Evolutionary conservation across 257 asterid genomes (phyloP), one percentile per base, ranked within the genome.

Genomic region (Fraxinus cuspidata): DNA sequence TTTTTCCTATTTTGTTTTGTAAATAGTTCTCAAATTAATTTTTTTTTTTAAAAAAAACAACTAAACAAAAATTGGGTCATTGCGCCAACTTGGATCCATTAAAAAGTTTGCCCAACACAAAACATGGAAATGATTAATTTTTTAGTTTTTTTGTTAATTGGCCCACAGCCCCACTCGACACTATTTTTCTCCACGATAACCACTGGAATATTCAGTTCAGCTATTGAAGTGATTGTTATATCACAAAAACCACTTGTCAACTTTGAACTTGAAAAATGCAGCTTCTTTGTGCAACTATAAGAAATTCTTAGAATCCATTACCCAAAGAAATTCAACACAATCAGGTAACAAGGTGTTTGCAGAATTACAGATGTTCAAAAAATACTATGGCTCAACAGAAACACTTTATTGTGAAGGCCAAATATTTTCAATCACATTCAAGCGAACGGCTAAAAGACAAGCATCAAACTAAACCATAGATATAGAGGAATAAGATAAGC

Each of bases 341-440:
- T 58, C 66, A 23, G 6, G 13, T 58, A 58, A n/a, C 28, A 58
- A 0, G 65, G 28, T 56, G 27, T 56, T 56, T 2, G 9, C 65
- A 18, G 27, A n/a, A 18, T 21, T n/a, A 56, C 25, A 19, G 27
- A 1, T 7, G 28, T 28, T 56, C 25, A 56, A 21, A 7, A 7
- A 70, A 29, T 70, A 44, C 77, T 27, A 78, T n/a, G 15, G 21
- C 35, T 63, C 73, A 29, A 69, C 15, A 78, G 51, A 69, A 70
- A 40, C 49, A n/a, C 40, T 68, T 29, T 34, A 37, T 29, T 3
- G 34, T 32, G 65, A 58, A 75, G 16, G 38, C 37, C 67, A 37
- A 49, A 19, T 32, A 38, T 12, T 49, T 44, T 63, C 44, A 77
- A 56, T 42, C 23, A 7, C 38, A 53, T 72, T 35, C 35, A 21